Evolutionary conservation across 176 grass and related monocot species (phyloP), one percentile per base, ranked within the genome.

Genomic region (Phragmites australis): DNA sequence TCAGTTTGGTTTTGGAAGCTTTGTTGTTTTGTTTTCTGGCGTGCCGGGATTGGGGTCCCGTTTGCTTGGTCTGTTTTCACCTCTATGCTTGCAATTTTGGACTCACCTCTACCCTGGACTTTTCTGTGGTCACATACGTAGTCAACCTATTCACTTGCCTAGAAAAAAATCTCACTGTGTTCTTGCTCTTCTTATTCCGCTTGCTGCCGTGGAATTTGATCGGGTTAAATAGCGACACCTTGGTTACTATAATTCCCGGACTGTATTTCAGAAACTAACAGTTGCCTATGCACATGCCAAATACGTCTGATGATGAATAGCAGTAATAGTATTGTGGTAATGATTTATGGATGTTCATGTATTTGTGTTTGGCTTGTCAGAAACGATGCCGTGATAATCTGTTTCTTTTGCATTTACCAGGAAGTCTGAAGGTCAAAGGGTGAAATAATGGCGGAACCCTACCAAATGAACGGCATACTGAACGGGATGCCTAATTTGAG

Each of bases 361-460:
- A 9, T 57, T 8, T 18, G 39, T 39, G 3, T 57, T 25, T 19
- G 2, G 14, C 15, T 41, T 11, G 21, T 56, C 21, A 13, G 13
- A 68, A 75, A 57, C 60, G n/a, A 27, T 64, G 6, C 17, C 69
- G 66, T 83, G 22, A 79, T 46, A 10, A 8, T 47, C 55, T 67
- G 5, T 61, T 52, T 52, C 11, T 23, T 79, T 50, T 65, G 15
- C 31, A 50, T 76, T 21, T 55, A 51, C n/a, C 89, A 91, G 92
- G 32, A 43, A 65, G 57, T 86, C 69, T 82, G 74, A 89, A 85
- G 74, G 18, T 27, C 43, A 74, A 43, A 79, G 74, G 55, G 41
- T 34, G 65, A 30, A 68, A 67, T 82, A 50, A 91, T 94, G 83
- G 89, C 64, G 2, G 92, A 85, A 64, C 45, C 73, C n/a, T 57